Base-by-base conservation (phyloP, 306 rosid genomes). In the Malus sieversii region DNA sequence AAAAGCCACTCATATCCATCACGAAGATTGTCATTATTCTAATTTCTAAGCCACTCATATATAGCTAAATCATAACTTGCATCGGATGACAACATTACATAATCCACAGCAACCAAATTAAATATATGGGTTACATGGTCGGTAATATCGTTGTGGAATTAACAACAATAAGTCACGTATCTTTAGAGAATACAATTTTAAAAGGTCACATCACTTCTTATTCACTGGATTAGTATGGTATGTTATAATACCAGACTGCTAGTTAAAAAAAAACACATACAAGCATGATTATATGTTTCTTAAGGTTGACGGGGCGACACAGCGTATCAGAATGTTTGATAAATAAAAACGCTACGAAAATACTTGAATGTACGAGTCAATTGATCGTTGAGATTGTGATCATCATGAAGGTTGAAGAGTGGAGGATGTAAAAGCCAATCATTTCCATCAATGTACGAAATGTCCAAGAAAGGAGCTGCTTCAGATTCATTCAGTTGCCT, bases 401-500 rank as follows among this genome's bases (percentile, higher is more conserved):
- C 33, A 61, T 66, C 75, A 16, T 27, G 73, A 33, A 73, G 55
- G 62, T 38, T 33, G 67, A 3, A 20, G 75, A 59, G 20, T 20
- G 60, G 87, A 70, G 79, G 68, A 83, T 81, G 30, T 69, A 75
- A 42, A 44, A 90, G 87, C 91, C 91, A 89, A 44, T 79, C 83
- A 69, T 72, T 73, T 72, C 94, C 96, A 79, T 86, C 81, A 60
- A 90, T 79, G 52, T 84, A 88, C 0, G 93, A 84, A 79, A 87
- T 55, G 81, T 80, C 70, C 62, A 81, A 74, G 82, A 64, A 91
- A 5, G 78, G 77, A 9, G 72, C 59, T 79, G 93, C 93, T 79
- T 93, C 88, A 27, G 77, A 46, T 68, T 84, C 80, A 20, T 13
- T 80, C 32, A 93, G 96, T 75, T 91, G 98, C 84, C 75, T 91